Base-by-base conservation (phyloP, 1,284 basidiomycete species). In the Heterobasidion irregulare region DNA sequence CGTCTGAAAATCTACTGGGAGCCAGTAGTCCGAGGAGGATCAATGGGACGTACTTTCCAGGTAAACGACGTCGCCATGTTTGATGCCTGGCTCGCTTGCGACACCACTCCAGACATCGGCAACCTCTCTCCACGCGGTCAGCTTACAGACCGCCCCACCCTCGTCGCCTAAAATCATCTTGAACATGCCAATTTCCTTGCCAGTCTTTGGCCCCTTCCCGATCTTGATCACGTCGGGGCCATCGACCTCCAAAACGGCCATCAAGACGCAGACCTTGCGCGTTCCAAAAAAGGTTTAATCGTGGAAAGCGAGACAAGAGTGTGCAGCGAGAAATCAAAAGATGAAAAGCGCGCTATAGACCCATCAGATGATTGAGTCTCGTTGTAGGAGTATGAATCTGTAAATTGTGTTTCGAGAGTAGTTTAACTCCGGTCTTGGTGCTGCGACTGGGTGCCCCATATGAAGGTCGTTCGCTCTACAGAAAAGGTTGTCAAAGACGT, bases 41-140 rank as follows among this genome's bases (percentile, higher is more conserved):
- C n/a, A n/a, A 34, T 53, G 50, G 55, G 57, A 50, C 83, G 53
- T 63, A 85, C 87, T 83, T 66, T 84, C 77, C 19, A 90, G 68
- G 56, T 82, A 73, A 9, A 87, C 72, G 19, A 89, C 70, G 64
- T 90, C 88, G 1, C 88, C 87, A 52, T 83, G 72, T 62, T 82
- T 85, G n/a, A 77, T 66, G 36, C 65, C 73, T 13, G 71, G 64
- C 10, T 62, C 60, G 57, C 53, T 60, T 41, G 33, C 67, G 57
- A 62, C 56, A 2, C 78, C 83, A 52, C 82, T 83, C 89, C 87
- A 90, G 0, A 66, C 66, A 47, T 89, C 83, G 8, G 88, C 88
- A 3, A 77, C 70, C 53, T 88, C 83, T 53, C 88, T 73, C 89
- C 89, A 91, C 2, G 82, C 86, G 6, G 83, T 84, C 12, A 90